Evolutionary conservation across 495 filamentous ascomycete species (phyloP).

Genomic region (Chaetomium tenue): DNA sequence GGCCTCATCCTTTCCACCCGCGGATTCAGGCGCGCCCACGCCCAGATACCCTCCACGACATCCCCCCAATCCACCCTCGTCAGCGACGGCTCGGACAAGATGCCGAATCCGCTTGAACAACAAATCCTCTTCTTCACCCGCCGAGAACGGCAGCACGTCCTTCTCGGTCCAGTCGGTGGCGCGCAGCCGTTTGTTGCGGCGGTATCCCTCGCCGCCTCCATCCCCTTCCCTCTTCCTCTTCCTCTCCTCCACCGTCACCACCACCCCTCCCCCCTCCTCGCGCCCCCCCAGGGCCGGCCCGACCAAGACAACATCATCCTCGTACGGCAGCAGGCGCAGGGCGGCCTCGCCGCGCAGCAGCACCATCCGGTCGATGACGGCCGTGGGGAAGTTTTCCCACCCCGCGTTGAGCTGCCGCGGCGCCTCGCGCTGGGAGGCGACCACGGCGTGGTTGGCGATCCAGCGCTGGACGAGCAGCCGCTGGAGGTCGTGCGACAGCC

Average conservation of each 20-base stretch:
- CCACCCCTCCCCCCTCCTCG: no score
- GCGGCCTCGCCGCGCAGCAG: slow-evolving; percentile 3
- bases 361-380: background rate
- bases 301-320: no score
- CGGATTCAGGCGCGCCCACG: background rate
- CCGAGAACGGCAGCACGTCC: background rate
- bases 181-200: no score
- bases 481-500: background rate
- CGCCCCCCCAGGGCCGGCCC: no score
- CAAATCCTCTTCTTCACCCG: slow-evolving; percentile 1
- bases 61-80: background rate
- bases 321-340: slow-evolving; percentile 4
- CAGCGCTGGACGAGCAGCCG: slow-evolving; percentile 11
- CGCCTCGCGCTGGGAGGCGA: slow-evolving; percentile 3
- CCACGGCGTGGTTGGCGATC: background rate
- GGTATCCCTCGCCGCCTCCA: no score
- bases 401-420: background rate
- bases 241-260: no score
- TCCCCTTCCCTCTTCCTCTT: no score
- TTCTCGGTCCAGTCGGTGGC: slow-evolving; percentile 5
- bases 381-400: background rate
- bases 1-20: background rate
- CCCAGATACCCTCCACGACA: background rate
- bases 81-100: slow-evolving; percentile 8
- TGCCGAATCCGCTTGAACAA: slow-evolving; percentile 1